A percentile compares a stretch with the other conserved stretches of the same genome.
phyloP scores from a whole-genome alignment of 768 basidiomycete genomes.

The Porphyrellus cyaneotinctus region DNA sequence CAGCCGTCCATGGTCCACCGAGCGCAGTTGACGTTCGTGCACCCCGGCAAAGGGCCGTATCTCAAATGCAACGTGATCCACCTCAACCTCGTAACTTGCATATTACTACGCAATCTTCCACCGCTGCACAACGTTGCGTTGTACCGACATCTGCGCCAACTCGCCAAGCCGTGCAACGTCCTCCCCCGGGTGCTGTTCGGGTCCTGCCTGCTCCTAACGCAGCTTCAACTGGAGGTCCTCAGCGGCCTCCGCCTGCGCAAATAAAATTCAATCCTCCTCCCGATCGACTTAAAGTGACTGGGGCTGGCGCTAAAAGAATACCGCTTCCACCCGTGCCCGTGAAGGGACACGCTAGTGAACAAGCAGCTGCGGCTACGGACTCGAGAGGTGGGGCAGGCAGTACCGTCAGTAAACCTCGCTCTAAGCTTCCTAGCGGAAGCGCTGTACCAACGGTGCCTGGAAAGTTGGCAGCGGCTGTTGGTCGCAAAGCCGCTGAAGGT shows the following conservation, averaged over 20 bases:
- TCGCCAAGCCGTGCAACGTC: constrained; percentile 10
- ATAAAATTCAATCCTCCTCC: constrained; percentile 18
- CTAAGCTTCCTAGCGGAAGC: constrained; percentile 12
- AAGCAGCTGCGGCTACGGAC: neutral
- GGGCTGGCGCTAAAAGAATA: constrained; percentile 32
- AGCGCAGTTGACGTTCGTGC: constrained; percentile 4
- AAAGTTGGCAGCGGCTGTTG: neutral
- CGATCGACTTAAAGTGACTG: constrained; percentile 25
- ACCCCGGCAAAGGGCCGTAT: constrained; percentile 17
- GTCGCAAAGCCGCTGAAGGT: constrained; percentile 10
- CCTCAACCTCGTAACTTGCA: constrained; percentile 16
- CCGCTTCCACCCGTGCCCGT: constrained; percentile 24
- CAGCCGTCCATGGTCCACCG: neutral
- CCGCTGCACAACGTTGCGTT: constrained; percentile 17
- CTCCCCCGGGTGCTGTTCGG: constrained; percentile 1
- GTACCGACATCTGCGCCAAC: constrained; percentile 10
- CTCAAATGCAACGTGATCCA: constrained; percentile 17
- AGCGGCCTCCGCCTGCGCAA: constrained; percentile 24
- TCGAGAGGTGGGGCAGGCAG: neutral
- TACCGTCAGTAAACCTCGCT: constrained; percentile 1
- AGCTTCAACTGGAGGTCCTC: constrained; percentile 19
- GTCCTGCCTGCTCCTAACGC: neutral
- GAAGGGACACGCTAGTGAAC: constrained; percentile 1
- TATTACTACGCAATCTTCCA: constrained; percentile 14
- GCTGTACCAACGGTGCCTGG: neutral